phyloP scores from a whole-genome alignment of 352 stramenopile genomes.

The Phytophthora syringae region DNA sequence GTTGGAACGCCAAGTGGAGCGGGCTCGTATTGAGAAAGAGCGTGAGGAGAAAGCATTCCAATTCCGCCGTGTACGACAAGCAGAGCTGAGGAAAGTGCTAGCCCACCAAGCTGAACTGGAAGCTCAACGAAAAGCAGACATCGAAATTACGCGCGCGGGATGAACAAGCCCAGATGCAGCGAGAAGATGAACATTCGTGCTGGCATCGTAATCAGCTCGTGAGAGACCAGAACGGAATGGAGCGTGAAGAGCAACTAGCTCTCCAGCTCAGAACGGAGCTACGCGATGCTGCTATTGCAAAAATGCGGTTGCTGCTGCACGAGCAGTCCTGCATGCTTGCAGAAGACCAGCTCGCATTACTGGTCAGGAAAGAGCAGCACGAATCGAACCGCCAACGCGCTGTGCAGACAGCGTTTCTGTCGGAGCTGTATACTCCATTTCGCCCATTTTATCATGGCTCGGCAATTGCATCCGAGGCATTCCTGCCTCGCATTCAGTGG shows the following conservation, averaged over 20 bases:
- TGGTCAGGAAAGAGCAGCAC: conserved; percentile 35
- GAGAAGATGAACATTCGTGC: conserved; percentile 47
- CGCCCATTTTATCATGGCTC: conserved; percentile 60
- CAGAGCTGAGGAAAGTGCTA: conserved; percentile 66
- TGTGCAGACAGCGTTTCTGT: conserved; percentile 39
- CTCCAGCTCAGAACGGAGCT: conserved; percentile 30
- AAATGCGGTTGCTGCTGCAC: conserved; percentile 45
- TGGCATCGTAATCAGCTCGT: conserved; percentile 36
- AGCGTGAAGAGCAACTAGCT: conserved; percentile 47
- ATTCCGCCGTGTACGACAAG: conserved; percentile 51
- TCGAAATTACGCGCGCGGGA: conserved; percentile 36
- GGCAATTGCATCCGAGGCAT: conserved; percentile 45
- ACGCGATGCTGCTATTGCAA: conserved; percentile 30
- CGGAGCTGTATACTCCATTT: conserved; percentile 64
- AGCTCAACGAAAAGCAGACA: conserved; percentile 40
- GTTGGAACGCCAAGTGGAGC: conserved; percentile 58
- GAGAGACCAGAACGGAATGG: conserved; percentile 51
- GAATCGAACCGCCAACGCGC: conserved; percentile 35
- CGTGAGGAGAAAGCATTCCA: conserved; percentile 66
- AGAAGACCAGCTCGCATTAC: conserved; percentile 54
- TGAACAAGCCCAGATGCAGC: conserved; percentile 38
- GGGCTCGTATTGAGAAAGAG: conserved; percentile 63
- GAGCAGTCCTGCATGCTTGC: conserved; percentile 55
- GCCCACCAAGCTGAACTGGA: conserved; percentile 64
- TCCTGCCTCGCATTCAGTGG: conserved; percentile 56